These are phyloP conservation scores for Vigna unguiculata DNA, from an alignment of 306 rosid species.

Conservation along the genomic window DNA sequence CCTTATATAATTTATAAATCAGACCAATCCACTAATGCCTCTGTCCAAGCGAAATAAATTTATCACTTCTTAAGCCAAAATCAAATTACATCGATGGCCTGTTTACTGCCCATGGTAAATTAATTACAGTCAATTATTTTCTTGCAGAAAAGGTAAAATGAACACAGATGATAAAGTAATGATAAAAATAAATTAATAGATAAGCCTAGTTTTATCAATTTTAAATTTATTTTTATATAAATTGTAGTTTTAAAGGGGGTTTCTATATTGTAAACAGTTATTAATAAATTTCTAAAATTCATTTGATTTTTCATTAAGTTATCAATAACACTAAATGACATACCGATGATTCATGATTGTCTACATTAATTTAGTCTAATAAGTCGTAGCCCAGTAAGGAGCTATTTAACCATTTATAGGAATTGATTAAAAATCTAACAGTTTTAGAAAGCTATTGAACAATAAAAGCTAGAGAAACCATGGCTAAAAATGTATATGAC, in stretches of 20 bases:
- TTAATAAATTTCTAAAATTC: too few relatives aligned
- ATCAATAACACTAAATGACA: neutral
- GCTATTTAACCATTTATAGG: neutral
- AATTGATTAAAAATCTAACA: neutral
- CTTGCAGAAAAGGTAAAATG: slow-evolving; percentile 21
- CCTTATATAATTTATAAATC: slow-evolving; percentile 23
- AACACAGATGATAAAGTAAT: slow-evolving; percentile 1
- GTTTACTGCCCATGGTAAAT: too few relatives aligned
- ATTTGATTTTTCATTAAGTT: too few relatives aligned
- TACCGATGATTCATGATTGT: too few relatives aligned
- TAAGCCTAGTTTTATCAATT: too few relatives aligned
- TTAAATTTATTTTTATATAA: too few relatives aligned
- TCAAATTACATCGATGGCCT: too few relatives aligned
- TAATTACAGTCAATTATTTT: too few relatives aligned
- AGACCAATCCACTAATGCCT: slow-evolving; percentile 43
- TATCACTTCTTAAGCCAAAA: slow-evolving; percentile 31
- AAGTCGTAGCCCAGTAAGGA: neutral
- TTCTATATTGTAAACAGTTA: too few relatives aligned
- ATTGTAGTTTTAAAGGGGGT: too few relatives aligned
- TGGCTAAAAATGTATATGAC: neutral
- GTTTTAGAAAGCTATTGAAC: neutral
- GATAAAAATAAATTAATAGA: neutral
- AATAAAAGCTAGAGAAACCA: slow-evolving; percentile 9
- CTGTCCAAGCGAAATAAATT: too few relatives aligned
- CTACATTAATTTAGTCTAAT: neutral